Conservation (phyloP, 768 basidiomycete species). For the Tylopilus plumbeoviolaceoides region DNA sequence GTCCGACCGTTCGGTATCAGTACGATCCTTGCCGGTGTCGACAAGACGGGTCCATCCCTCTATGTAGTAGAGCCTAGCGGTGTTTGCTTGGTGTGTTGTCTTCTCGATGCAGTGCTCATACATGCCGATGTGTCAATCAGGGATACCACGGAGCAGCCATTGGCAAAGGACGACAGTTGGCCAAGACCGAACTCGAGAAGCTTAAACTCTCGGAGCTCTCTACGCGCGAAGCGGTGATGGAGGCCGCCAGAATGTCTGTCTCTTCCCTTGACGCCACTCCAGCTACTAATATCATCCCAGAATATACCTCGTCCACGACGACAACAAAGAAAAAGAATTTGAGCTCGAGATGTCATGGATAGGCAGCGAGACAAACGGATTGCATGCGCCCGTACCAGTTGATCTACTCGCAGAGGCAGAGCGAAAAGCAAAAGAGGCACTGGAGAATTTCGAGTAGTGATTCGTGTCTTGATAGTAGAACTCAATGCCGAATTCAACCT, state of each 20-base stretch:
- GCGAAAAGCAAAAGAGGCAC: conserved; percentile 76
- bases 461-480: conserved; percentile 23
- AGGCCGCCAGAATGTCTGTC: conserved; percentile 92
- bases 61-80: conserved; percentile 96
- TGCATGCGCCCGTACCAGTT: conserved; percentile 80
- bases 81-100: conserved; percentile 68
- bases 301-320: conserved; percentile 96
- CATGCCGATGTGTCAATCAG: conserved; percentile 35
- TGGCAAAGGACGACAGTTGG: conserved; percentile 96
- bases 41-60: conserved; percentile 81
- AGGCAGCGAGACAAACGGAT: conserved; percentile 72
- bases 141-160: conserved; percentile 97
- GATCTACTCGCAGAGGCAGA: conserved; percentile 86
- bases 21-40: conserved; percentile 84
- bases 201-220: conserved; percentile 80
- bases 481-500: background rate
- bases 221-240: conserved; percentile 79
- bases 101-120: background rate
- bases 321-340: conserved; percentile 97
- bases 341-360: conserved; percentile 99
- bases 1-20: conserved; percentile 97
- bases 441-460: conserved; percentile 61
- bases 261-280: background rate
- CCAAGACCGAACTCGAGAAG: conserved; percentile 98
- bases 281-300: conserved; percentile 38